Percentiles rank a stretch among this genome's conserved stretches.
Conservation (phyloP, 495 filamentous ascomycete genomes). For the Barbatosphaeria neglecta region DNA sequence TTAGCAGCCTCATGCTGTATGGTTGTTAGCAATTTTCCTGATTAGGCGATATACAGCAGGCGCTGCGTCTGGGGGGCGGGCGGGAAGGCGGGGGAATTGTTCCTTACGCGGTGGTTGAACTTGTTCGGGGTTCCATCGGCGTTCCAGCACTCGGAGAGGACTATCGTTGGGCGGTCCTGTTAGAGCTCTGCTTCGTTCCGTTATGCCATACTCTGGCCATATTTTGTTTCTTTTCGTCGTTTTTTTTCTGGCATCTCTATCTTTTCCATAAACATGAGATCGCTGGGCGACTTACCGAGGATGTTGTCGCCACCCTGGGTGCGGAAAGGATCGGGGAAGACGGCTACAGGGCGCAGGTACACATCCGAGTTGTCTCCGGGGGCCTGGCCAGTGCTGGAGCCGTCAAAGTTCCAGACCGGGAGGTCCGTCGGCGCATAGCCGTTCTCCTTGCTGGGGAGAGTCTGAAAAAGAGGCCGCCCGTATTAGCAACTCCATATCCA, state of each 20-base stretch:
- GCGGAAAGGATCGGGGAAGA: slow-evolving; percentile 75
- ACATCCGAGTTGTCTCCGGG: slow-evolving; percentile 95
- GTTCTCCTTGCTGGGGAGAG: slow-evolving; percentile 50
- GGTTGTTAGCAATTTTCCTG: background rate
- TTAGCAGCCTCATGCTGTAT: slow-evolving; percentile 29
- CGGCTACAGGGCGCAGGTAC: slow-evolving; percentile 57
- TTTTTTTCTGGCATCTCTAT: too few species aligned
- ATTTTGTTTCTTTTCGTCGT: too few species aligned
- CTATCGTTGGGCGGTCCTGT: slow-evolving; percentile 55
- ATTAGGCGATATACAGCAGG: background rate
- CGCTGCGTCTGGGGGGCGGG: background rate
- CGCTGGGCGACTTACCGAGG: slow-evolving; percentile 33
- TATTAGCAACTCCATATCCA: slow-evolving; percentile 8
- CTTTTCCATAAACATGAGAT: background rate
- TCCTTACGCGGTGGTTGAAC: slow-evolving; percentile 77
- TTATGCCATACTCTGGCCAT: too few species aligned
- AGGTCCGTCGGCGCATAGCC: slow-evolving; percentile 59
- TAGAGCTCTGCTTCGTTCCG: too few species aligned
- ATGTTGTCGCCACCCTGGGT: slow-evolving; percentile 55
- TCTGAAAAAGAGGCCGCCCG: slow-evolving; percentile 49
- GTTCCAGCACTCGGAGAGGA: slow-evolving; percentile 94
- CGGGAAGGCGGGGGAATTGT: background rate
- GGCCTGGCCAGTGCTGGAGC: slow-evolving; percentile 88
- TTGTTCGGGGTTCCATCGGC: slow-evolving; percentile 94
- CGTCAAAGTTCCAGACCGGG: slow-evolving; percentile 98